Percentiles rank a stretch among this genome's conserved stretches.
phyloP scores from a whole-genome alignment of 2,329 filamentous ascomycete genomes.

The Colletotrichum brevisporum region DNA sequence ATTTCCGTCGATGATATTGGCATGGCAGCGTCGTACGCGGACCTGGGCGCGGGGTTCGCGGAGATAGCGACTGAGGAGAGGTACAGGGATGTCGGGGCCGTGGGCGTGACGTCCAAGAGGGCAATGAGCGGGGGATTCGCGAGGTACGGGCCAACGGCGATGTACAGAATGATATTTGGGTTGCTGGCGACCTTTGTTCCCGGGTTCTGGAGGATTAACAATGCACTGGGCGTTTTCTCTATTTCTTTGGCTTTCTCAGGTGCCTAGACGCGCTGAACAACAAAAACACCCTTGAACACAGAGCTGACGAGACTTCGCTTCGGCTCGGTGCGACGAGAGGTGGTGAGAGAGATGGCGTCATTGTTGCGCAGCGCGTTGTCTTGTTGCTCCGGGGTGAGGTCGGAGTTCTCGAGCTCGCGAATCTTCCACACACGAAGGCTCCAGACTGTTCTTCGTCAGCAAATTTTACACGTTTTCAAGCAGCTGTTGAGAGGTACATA shows the following conservation, averaged over 20 bases:
- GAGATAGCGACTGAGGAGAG: conserved; percentile 18
- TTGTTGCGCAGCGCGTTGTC: conserved; percentile 15
- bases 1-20: conserved; percentile 18
- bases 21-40: conserved; percentile 17
- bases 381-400: conserved; percentile 14
- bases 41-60: conserved; percentile 31
- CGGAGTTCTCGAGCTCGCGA: conserved; percentile 29
- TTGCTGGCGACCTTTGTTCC: conserved; percentile 30
- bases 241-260: fast-evolving
- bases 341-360: conserved; percentile 18
- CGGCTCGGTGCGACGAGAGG: conserved; percentile 18
- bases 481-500: conserved; percentile 40
- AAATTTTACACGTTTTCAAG: fast-evolving
- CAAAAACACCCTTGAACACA: conserved; percentile 9
- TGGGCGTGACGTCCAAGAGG: conserved; percentile 13
- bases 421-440: conserved; percentile 41
- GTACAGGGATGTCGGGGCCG: conserved; percentile 8
- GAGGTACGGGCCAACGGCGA: conserved; percentile 15
- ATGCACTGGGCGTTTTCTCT: background rate
- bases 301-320: conserved; percentile 3
- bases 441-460: conserved; percentile 33
- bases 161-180: conserved; percentile 10
- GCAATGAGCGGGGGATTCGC: conserved; percentile 2
- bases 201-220: conserved; percentile 19
- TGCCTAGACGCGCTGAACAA: conserved; percentile 21